Base-by-base conservation (phyloP, 2,329 filamentous ascomycete species). In the Grosmannia penicillata region DNA sequence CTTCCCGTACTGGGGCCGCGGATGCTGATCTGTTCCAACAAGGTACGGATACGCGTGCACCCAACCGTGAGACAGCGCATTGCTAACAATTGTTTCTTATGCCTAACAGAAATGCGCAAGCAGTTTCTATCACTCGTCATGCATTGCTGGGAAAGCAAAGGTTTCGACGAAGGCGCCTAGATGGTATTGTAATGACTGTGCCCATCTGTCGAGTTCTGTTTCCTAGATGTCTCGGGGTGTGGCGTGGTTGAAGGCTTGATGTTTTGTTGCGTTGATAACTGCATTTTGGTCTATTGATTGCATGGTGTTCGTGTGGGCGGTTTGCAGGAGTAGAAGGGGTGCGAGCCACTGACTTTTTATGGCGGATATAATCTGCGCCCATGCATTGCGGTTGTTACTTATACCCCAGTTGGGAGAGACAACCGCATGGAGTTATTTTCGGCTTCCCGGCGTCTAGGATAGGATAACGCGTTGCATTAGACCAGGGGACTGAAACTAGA, bases 41-140 rank as follows among this genome's bases (percentile, higher is more conserved):
- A 62, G 55, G 68, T 71, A 50, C 25, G 29, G 10, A 22, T 4
- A 31, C 2, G 14, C n/a, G 24, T 29, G 22, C 9, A 25, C 8
- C 17, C 8, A 24, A 6, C n/a, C n/a, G n/a, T n/a, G n/a, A n/a
- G n/a, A n/a, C n/a, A n/a, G n/a, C n/a, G n/a, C n/a, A 24, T 13
- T 18, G 21, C 25, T 29, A 19, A 36, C 26, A 4, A 17, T 22
- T 14, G 6, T 28, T 9, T n/a, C n/a, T 9, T 21, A 18, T 33
- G 8, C 6, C 18, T 14, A 21, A 4, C 27, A 72, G 65, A 40
- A 48, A 30, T 70, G 66, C 43, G 40, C 48, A 6, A 55, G 51
- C 8, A 61, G 65, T 3, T 48, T 70, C 1, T 71, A 70, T 40
- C 70, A 74, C 46, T 56, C 23, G 53, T 57, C 33, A n/a, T 74